A percentile compares a stretch with the other conserved stretches of the same genome.
These are phyloP conservation scores for Phytopythium sindhum DNA, from an alignment of 352 stramenopile genomes.

Conservation along the genomic window DNA sequence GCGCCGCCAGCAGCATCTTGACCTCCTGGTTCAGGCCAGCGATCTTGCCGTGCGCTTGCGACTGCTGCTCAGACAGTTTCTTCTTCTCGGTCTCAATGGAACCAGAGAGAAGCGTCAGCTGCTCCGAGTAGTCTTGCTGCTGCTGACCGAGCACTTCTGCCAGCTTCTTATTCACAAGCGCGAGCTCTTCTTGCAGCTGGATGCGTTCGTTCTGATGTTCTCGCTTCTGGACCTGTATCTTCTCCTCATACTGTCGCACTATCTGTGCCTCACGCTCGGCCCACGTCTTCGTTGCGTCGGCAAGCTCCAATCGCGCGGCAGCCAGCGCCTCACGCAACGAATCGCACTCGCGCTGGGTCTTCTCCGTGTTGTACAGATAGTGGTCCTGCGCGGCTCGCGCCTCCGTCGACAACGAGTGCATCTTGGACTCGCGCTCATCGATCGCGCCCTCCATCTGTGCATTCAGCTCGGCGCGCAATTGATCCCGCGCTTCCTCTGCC, in stretches of 20 bases:
- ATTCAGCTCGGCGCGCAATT: slow-evolving; percentile 31
- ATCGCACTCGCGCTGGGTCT: slow-evolving; percentile 41
- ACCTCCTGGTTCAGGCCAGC: slow-evolving; percentile 60
- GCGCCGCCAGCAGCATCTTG: slow-evolving; percentile 60
- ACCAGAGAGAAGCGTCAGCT: slow-evolving; percentile 45
- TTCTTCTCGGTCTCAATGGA: slow-evolving; percentile 46
- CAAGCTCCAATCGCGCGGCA: slow-evolving; percentile 20
- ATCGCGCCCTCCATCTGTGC: slow-evolving; percentile 18
- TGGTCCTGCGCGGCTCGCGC: slow-evolving; percentile 50
- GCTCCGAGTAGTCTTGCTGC: slow-evolving; percentile 62
- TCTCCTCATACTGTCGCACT: slow-evolving; percentile 16
- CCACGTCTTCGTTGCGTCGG: slow-evolving; percentile 34
- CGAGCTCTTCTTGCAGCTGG: slow-evolving; percentile 32
- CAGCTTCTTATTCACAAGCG: slow-evolving; percentile 34
- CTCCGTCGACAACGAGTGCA: slow-evolving; percentile 31
- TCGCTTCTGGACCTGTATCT: slow-evolving; percentile 14
- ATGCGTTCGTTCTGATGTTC: slow-evolving; percentile 11
- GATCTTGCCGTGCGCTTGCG: slow-evolving; percentile 43
- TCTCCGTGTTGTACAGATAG: slow-evolving; percentile 47
- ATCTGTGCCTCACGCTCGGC: slow-evolving; percentile 34
- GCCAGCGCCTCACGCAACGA: slow-evolving; percentile 27
- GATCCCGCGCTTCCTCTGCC: slow-evolving; percentile 22
- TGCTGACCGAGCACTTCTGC: slow-evolving; percentile 50
- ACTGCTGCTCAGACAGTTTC: slow-evolving; percentile 31
- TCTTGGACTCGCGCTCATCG: slow-evolving; percentile 24